These are phyloP conservation scores for Podosphaera leucotricha DNA, from an alignment of 2,329 filamentous ascomycete species.

Conservation along the genomic window DNA sequence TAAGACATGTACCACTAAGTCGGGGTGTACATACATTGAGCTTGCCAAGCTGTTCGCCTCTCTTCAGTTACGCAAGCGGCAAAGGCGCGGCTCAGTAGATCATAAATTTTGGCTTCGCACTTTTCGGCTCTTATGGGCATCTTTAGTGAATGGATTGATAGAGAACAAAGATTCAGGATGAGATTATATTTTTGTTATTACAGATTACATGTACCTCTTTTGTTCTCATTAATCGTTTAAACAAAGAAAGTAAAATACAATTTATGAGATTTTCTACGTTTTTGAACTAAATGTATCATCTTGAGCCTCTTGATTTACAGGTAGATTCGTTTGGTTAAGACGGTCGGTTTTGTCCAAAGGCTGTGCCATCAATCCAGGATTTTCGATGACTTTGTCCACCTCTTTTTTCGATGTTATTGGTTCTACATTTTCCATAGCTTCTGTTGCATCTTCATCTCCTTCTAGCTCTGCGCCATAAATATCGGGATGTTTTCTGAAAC, in stretches of 20 bases:
- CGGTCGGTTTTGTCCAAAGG: not conserved
- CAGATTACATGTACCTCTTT: not conserved
- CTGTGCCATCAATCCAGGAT: not conserved
- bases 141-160: not conserved
- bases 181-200: not conserved
- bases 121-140: not conserved
- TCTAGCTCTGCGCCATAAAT: slow-evolving; percentile 76
- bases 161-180: not conserved
- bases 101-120: not conserved
- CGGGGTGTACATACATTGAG: not conserved
- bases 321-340: not conserved
- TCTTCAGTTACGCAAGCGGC: not conserved
- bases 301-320: not conserved
- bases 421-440: not conserved
- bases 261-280: not conserved
- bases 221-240: not conserved
- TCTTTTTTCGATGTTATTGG: not conserved
- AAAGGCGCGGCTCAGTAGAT: not conserved
- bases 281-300: not conserved
- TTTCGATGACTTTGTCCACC: not conserved
- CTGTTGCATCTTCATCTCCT: slow-evolving; percentile 40
- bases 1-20: not conserved
- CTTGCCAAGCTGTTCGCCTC: not conserved
- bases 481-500: slow-evolving; percentile 81
- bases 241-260: not conserved